phyloP scores from a whole-genome alignment of 176 grass and related monocot species.

The Tillandsia fasciculata region DNA sequence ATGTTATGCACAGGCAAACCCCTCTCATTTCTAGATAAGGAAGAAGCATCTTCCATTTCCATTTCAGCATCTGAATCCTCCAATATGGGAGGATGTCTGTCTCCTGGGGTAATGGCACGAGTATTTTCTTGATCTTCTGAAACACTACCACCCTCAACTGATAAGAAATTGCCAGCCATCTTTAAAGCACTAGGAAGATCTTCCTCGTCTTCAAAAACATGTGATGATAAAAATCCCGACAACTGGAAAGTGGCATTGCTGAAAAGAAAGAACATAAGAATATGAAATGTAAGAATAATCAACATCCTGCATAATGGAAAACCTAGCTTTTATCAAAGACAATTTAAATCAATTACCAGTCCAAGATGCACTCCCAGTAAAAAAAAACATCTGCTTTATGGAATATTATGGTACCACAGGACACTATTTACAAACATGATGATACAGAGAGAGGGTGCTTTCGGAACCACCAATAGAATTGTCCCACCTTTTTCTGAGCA shows the following conservation, averaged over 20 bases:
- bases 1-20: conserved; percentile 23
- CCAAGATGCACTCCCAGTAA: no score
- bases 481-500: no score
- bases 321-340: conserved; percentile 7
- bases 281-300: conserved; percentile 20
- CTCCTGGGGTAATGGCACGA: conserved; percentile 24
- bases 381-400: no score
- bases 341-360: not conserved
- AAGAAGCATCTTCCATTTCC: conserved; percentile 48
- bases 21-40: conserved; percentile 30
- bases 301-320: conserved; percentile 10
- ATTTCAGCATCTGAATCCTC: conserved; percentile 33
- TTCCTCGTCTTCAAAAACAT: conserved; percentile 67
- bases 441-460: no score
- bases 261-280: conserved; percentile 32
- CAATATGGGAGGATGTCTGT: conserved; percentile 19
- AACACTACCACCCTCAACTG: conserved; percentile 26
- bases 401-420: no score
- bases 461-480: no score
- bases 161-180: conserved; percentile 24
- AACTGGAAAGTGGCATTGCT: conserved; percentile 80
- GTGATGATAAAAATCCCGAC: conserved; percentile 51
- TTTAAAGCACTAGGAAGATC: conserved; percentile 32
- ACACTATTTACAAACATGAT: no score
- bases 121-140: conserved; percentile 31